Evolutionary conservation across 495 filamentous ascomycete genomes (phyloP), one percentile per base, ranked within the genome.

Genomic region (Glarea lozoyensis): DNA sequence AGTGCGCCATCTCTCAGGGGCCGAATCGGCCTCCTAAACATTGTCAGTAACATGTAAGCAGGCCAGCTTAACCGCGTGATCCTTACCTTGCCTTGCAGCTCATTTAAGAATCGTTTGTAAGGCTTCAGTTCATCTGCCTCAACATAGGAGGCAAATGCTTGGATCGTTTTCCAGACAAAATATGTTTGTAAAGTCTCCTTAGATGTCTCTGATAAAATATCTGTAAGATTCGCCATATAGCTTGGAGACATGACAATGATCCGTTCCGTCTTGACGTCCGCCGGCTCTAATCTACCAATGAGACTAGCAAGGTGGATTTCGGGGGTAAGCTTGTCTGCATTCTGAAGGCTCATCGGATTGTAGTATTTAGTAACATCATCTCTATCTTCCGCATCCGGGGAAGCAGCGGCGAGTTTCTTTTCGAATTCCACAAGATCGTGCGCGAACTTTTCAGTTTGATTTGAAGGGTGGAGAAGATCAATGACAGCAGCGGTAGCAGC

Each of bases 1-100:
- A 24, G 75, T 82, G 50, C 79, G 70, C 82, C 82, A 86, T 42
- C 82, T 64, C 35, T 86, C 82, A 21, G 78, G 63, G 20, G 63
- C 67, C 0, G 80, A 73, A 39, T 82, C 62, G 1, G 79, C 75
- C 40, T 84, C 79, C 59, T 72, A 49, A 25, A 48, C 10, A 43
- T 29, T 22, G 24, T 54, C n/a, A 54, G 38, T 12, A 35, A 4
- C 32, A 15, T 35, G 9, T 13, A 30, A 42, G n/a, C 10, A 1
- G 5, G 4, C 24, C 25, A 22, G 31, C 13, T 34, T 19, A 20
- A 6, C 2, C 4, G 22, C 9, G 18, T 22, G 15, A 15, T 4
- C 40, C 30, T n/a, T 48, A 54, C 52, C 36, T 56, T 77, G 3
- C 76, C 76, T 43, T 55, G 60, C 10, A 79, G 55, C 22, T 65